phyloP scores from a whole-genome alignment of 257 asterid species.

The Ilex asprella region DNA sequence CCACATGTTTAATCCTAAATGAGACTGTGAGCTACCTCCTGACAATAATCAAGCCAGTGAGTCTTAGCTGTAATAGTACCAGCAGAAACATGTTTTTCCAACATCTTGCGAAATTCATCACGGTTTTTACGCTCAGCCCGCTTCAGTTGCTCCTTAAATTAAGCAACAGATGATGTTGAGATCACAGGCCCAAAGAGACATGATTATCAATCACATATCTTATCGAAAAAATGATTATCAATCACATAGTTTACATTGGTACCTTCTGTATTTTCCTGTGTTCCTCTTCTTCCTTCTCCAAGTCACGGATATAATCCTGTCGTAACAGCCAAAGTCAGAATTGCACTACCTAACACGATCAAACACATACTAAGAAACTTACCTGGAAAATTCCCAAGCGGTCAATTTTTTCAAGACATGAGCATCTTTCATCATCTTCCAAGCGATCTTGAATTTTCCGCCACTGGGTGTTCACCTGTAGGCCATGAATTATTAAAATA shows the following conservation, averaged over 20 bases:
- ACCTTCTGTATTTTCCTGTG: constrained; percentile 85
- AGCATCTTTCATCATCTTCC: constrained; percentile 95
- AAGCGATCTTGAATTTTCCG: constrained; percentile 91
- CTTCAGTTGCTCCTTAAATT: constrained; percentile 65
- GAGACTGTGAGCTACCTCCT: constrained; percentile 35
- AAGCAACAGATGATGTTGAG: neutral
- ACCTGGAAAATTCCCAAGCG: constrained; percentile 95
- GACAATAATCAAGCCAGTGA: constrained; percentile 86
- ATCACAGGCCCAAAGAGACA: constrained; percentile 14
- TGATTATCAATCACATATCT: neutral
- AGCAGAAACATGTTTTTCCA: constrained; percentile 80
- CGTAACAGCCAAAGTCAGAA: constrained; percentile 14
- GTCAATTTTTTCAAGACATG: constrained; percentile 82
- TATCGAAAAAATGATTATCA: neutral
- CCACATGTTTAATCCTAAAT: neutral
- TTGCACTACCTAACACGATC: neutral
- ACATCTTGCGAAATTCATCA: constrained; percentile 80
- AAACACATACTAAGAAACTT: constrained; percentile 10
- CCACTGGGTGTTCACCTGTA: constrained; percentile 95
- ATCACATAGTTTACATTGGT: constrained; percentile 6
- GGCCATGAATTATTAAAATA: neutral
- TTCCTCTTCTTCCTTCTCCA: constrained; percentile 96
- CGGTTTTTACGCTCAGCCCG: constrained; percentile 91
- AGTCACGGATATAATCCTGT: constrained; percentile 90
- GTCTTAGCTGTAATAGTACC: constrained; percentile 89